Base-by-base conservation (phyloP, 2,329 filamentous ascomycete genomes). In the Colletotrichum destructivum region DNA sequence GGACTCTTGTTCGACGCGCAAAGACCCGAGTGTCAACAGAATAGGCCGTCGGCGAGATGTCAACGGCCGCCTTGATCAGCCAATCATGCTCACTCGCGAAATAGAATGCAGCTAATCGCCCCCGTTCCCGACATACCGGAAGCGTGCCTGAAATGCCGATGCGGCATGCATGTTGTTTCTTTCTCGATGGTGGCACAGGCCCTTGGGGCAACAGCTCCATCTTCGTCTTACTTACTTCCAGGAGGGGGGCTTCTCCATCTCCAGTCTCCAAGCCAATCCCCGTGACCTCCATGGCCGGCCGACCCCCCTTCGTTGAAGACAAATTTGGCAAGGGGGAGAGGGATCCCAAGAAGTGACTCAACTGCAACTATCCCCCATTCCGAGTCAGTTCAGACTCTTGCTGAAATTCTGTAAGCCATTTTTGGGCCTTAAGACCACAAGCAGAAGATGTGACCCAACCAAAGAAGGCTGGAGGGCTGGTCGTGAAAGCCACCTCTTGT, bases 111-210 rank as follows among this genome's bases (percentile, higher is more conserved):
- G 40, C 67, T 54, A 66, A 54, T 54, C n/a, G 55, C 54, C 26
- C 35, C 55, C 44, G 54, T 47, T 66, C 40, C 55, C 69, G 57
- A 71, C 49, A 56, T 68, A 51, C 49, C 68, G 68, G 56, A 71
- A 67, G 56, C 42, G 51, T 62, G 63, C 40, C 56, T 62, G 35
- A 21, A 67, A 21, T 68, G 68, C 68, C 68, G 63, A 44, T 26
- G n/a, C 63, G 68, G 56, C 31, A 60, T 61, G 46, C 44, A 23
- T 16, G 15, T 51, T 44, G 21, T 16, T 51, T 18, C 31, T n/a
- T 47, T n/a, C 18, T 23, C 23, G 31, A 54, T 38, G 54, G 54
- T 31, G 67, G 61, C 54, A 60, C 62, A 40, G 44, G 46, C 18
- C 59, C 12, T 40, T 31, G 46, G n/a, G 16, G 38, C 23, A 21